Percentiles rank a stretch among this genome's conserved stretches.
phyloP scores from a whole-genome alignment of 208 protist species.

The Crithidia expoeki region DNA sequence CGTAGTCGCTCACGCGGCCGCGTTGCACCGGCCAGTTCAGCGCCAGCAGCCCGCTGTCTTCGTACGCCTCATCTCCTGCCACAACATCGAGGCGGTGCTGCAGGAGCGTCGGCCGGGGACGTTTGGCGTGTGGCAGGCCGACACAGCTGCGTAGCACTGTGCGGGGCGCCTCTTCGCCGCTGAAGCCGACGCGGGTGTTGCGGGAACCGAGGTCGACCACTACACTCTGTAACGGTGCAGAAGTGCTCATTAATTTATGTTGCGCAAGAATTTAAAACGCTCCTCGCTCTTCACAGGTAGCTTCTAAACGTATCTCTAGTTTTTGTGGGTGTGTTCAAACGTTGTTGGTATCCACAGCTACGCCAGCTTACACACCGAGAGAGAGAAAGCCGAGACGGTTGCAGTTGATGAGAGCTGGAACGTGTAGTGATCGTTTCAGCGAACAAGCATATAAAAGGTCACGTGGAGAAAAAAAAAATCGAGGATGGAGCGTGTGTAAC shows the following conservation, averaged over 20 bases:
- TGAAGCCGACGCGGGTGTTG: slow-evolving; percentile 95
- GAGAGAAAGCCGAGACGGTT: no score
- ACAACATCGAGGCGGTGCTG: slow-evolving; percentile 65
- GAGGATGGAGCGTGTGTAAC: no score
- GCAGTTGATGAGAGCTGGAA: no score
- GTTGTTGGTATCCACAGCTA: no score
- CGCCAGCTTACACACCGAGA: no score
- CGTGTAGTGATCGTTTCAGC: no score
- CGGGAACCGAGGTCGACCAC: slow-evolving; percentile 97
- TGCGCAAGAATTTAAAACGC: neutral
- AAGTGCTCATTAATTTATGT: neutral
- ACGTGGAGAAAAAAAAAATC: no score
- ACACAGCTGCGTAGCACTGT: slow-evolving; percentile 87
- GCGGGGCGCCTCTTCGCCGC: slow-evolving; percentile 95
- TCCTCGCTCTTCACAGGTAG: no score
- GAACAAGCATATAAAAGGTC: no score
- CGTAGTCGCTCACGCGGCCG: slow-evolving; percentile 78
- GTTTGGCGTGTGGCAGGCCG: slow-evolving; percentile 68
- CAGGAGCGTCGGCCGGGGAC: slow-evolving; percentile 62
- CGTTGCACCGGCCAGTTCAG: slow-evolving; percentile 58
- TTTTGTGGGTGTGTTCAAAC: no score
- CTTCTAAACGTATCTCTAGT: no score
- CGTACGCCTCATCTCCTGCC: slow-evolving; percentile 70
- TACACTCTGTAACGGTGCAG: slow-evolving; percentile 34
- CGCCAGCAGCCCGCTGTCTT: slow-evolving; percentile 57